Conservation (phyloP, 441 rosid genomes). For the Pelargonium fulgidum region DNA sequence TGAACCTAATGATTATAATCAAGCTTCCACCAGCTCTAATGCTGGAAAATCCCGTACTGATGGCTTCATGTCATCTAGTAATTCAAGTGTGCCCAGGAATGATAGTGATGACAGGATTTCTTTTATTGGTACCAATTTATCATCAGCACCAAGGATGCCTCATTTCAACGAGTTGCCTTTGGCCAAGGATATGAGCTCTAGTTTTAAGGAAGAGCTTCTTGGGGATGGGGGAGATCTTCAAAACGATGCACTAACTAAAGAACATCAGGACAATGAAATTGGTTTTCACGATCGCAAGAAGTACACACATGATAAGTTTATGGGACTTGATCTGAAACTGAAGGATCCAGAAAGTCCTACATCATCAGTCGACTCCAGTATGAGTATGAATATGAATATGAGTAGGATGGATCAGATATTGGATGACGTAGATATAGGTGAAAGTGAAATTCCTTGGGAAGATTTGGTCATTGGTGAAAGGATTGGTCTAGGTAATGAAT, state of each 20-base stretch:
- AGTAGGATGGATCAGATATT: conserved; percentile 55
- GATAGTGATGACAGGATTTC: conserved; percentile 33
- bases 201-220: conserved; percentile 33
- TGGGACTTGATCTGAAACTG: conserved; percentile 41
- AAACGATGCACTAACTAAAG: conserved; percentile 28
- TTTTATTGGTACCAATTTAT: conserved; percentile 30
- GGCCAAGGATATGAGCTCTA: conserved; percentile 32
- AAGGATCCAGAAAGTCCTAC: conserved; percentile 65
- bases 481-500: conserved; percentile 87
- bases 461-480: conserved; percentile 91
- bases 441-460: conserved; percentile 97
- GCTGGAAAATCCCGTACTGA: conserved; percentile 40
- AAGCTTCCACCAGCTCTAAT: conserved; percentile 47
- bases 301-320: conserved; percentile 46
- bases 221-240: conserved; percentile 31
- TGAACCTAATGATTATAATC: conserved; percentile 57
- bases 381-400: conserved; percentile 7
- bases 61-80: conserved; percentile 36
- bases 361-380: conserved; percentile 48
- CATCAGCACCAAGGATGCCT: conserved; percentile 32
- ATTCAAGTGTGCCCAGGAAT: conserved; percentile 31
- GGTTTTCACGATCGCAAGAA: conserved; percentile 42
- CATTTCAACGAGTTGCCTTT: conserved; percentile 29
- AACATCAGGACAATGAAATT: conserved; percentile 39
- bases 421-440: conserved; percentile 89